Evolutionary conservation across 768 basidiomycete species (phyloP), one percentile per base, ranked within the genome.

Genomic region (Macrocybe gigantea): DNA sequence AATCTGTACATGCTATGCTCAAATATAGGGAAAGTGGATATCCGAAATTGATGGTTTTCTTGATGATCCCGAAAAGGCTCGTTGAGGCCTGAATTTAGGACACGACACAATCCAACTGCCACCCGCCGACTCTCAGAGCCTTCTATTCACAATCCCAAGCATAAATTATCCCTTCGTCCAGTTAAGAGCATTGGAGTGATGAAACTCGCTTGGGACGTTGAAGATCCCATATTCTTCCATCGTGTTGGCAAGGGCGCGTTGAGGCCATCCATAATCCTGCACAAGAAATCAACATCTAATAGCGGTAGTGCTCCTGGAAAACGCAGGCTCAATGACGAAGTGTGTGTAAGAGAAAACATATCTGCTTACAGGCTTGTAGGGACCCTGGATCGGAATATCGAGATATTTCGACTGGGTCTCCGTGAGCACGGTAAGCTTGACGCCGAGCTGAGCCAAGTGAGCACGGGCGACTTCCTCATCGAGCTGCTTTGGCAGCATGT

Each of bases 401-500:
- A 98, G 82, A 79, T 99, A 99, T 41, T 73, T 69, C 57, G 93
- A 81, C 72, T 99, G 96, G 53, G 77, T 77, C 9, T 76, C 34
- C 22, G 75, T 70, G 54, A 93, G 76, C 53, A 72, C 71, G 39
- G 93, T 95, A 68, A 99, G 79, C 76, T 94, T 93, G 75, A 99
- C 91, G 64, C 90, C 92, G 60, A 98, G 79, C 63, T 89, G 85
- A 43, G 76, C 78, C 49, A 97, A 77, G 70, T 99, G 96, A 44
- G 96, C 93, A 56, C 94, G 90, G 38, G 96, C 96, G 57, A 99
- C 96, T 71, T 97, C 94, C 77, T 99, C 96, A 60, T 99, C 96
- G 56, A 99, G 87, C 52, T 91, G 85, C 78, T 99, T 99, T 55
- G 95, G 96, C 43, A 99, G 78, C 73, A 98, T 94, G 80, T 99